Evolutionary conservation across 1,284 basidiomycete species (phyloP), one percentile per base, ranked within the genome.

Genomic region (Mixia osmundae): DNA sequence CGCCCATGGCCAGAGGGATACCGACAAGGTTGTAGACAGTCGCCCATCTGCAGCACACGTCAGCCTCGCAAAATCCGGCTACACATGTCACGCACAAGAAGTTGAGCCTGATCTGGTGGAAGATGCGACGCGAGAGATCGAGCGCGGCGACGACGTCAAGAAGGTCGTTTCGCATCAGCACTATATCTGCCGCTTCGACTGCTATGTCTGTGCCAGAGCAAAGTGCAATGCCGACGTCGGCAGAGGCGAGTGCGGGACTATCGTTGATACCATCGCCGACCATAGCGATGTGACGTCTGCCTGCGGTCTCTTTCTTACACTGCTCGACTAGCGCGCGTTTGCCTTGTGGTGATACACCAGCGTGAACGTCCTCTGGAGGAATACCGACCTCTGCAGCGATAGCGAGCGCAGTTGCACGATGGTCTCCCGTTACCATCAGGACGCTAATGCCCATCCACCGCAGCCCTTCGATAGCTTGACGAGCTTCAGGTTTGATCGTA

Each of bases 231-330:
- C 91, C 91, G 22, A 97, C 76, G 2, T 82, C 80, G 0, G 89
- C 80, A 2, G 78, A 79, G 12, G 89, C 87, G 1, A 97, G 71
- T 1, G 89, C 91, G 1, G 87, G 89, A 1, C 85, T 89, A 55
- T 99, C 91, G 56, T 99, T 97, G 61, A 97, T 91, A 14, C 91
- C 91, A 55, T 99, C 91, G 15, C 91, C 91, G 33, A 99, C 85
- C 83, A 91, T 89, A 1, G 80, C 85, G 16, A n/a, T n/a, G n/a
- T n/a, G n/a, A n/a, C n/a, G n/a, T n/a, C n/a, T n/a, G n/a, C n/a
- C n/a, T n/a, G n/a, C n/a, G n/a, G n/a, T n/a, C n/a, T 67, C 66
- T 49, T 69, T 65, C 56, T 80, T 75, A 26, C 91, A 57, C 50
- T 83, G 77, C 3, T 68, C 61, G 14, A 94, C 65, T 39, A 79